phyloP scores from a whole-genome alignment of 2,329 filamentous ascomycete species.

The Cercospora sp. region DNA sequence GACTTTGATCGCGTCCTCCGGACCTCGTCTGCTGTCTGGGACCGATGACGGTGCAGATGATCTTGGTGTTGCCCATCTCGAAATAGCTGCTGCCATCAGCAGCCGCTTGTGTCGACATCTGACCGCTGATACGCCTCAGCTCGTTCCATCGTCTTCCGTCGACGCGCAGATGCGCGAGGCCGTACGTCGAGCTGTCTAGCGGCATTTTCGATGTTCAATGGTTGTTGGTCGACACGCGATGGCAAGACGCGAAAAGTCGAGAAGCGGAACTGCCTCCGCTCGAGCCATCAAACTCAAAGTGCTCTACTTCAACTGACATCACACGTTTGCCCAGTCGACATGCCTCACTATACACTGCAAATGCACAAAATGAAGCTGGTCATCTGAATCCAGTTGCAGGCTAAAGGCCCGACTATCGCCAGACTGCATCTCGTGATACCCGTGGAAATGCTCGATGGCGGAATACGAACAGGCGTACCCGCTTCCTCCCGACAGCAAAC shows the following conservation, averaged over 20 bases:
- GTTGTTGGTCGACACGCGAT: neutral
- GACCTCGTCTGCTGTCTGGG: conserved; percentile 68
- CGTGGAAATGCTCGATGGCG: neutral
- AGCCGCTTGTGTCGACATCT: conserved; percentile 88
- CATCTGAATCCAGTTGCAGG: neutral
- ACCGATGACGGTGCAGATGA: conserved; percentile 88
- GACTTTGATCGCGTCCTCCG: conserved; percentile 46
- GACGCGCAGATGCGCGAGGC: conserved; percentile 69
- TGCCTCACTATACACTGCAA: neutral
- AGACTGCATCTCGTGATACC: conserved; percentile 5
- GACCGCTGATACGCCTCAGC: conserved; percentile 80
- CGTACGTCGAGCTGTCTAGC: conserved; percentile 90
- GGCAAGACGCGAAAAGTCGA: neutral
- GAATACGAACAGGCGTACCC: neutral
- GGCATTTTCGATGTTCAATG: conserved; percentile 63
- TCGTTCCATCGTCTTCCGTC: conserved; percentile 94
- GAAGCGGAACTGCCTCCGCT: neutral
- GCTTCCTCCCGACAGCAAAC: conserved; percentile 16
- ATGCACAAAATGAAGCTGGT: too few species aligned
- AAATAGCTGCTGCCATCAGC: conserved; percentile 92
- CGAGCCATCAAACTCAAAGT: neutral
- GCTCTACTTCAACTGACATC: neutral
- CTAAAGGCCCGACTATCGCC: neutral
- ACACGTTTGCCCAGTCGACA: neutral
- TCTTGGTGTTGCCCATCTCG: conserved; percentile 96